These are phyloP conservation scores for Phialophora verrucosa DNA, from an alignment of 2,329 filamentous ascomycete genomes.

Conservation along the genomic window DNA sequence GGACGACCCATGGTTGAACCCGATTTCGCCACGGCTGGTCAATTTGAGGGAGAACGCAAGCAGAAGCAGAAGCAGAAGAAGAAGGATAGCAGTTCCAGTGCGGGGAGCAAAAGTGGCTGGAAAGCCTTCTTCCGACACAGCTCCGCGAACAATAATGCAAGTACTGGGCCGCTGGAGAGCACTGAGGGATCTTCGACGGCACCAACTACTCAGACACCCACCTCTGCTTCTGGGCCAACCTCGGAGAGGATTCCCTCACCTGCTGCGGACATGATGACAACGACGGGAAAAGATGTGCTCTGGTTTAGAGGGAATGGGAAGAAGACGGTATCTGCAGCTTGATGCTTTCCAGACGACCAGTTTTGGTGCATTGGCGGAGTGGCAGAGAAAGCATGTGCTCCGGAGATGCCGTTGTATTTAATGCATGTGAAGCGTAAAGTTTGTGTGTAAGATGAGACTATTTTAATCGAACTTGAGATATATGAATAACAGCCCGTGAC, in stretches of 20 bases:
- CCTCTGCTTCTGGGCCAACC: neutral
- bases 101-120: constrained; percentile 34
- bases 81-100: constrained; percentile 24
- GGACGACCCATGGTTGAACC: constrained; percentile 39
- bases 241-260: constrained; percentile 7
- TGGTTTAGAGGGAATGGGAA: constrained; percentile 39
- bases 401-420: neutral
- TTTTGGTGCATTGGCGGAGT: neutral
- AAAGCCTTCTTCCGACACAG: constrained; percentile 51
- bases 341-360: neutral
- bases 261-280: constrained; percentile 26
- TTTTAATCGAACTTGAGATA: neutral
- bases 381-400: neutral
- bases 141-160: constrained; percentile 42
- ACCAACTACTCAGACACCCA: constrained; percentile 2
- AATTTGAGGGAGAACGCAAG: constrained; percentile 37
- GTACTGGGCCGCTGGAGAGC: constrained; percentile 41
- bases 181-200: constrained; percentile 8
- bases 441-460: neutral
- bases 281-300: constrained; percentile 32
- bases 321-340: constrained; percentile 26
- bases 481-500: neutral
- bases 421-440: neutral
- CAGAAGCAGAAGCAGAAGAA: constrained; percentile 33
- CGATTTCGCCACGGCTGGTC: constrained; percentile 35